phyloP scores from a whole-genome alignment of 2,329 filamentous ascomycete genomes.

The Huntiella omanensis region DNA sequence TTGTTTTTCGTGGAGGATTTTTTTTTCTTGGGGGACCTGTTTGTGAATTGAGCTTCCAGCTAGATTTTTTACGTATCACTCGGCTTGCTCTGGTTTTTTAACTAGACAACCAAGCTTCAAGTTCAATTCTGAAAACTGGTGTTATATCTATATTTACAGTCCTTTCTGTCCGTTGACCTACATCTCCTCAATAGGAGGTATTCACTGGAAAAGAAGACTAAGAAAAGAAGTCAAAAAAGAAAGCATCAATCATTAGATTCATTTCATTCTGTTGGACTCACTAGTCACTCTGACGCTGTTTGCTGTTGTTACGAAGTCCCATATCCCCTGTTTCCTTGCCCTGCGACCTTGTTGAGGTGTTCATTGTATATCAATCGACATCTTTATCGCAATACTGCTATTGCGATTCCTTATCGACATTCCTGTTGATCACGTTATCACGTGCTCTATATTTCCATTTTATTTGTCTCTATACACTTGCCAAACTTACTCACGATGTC shows the following conservation, averaged over 20 bases:
- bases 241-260: constrained; percentile 4
- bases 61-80: constrained; percentile 1
- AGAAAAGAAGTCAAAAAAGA: constrained; percentile 7
- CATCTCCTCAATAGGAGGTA: too few relatives aligned
- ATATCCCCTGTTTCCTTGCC: neutral
- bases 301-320: constrained; percentile 4
- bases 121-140: constrained; percentile 7
- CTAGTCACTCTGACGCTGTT: constrained; percentile 6
- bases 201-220: neutral
- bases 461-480: neutral
- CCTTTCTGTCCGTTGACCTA: neutral
- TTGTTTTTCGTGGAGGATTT: constrained; percentile 8
- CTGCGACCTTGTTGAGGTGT: neutral
- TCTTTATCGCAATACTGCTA: too few relatives aligned
- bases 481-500: constrained; percentile 42
- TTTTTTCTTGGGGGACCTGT: constrained; percentile 6
- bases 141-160: constrained; percentile 1
- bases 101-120: neutral
- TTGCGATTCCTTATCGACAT: too few relatives aligned
- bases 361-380: too few relatives aligned
- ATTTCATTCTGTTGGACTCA: constrained; percentile 6
- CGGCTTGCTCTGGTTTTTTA: neutral
- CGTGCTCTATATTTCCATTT: neutral
- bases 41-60: constrained; percentile 8
- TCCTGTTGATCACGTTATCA: neutral